Conservation (phyloP, 495 filamentous ascomycete genomes). For the Ramalina intermedia region DNA sequence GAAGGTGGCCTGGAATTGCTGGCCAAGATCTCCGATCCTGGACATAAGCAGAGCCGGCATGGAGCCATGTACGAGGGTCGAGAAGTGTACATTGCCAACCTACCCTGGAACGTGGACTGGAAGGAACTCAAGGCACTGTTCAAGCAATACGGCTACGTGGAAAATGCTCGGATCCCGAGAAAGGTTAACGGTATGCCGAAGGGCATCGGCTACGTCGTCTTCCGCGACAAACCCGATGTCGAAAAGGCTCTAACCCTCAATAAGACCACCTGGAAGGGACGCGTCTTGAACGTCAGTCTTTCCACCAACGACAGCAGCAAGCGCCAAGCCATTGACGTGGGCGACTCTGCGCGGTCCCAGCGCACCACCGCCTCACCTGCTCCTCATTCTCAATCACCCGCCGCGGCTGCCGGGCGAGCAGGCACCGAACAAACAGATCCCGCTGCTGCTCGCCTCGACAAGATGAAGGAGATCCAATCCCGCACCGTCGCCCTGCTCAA, state of each 20-base stretch:
- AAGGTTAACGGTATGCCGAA: constrained; percentile 50
- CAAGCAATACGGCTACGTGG: constrained; percentile 57
- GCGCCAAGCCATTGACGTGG: constrained; percentile 20
- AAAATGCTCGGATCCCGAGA: constrained; percentile 48
- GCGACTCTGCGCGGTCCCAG: constrained; percentile 20
- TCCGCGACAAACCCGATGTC: constrained; percentile 59
- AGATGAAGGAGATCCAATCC: constrained; percentile 20
- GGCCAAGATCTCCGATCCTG: constrained; percentile 73
- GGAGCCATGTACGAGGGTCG: constrained; percentile 74
- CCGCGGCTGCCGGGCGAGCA: constrained; percentile 15
- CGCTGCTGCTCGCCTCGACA: constrained; percentile 1
- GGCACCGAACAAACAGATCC: constrained; percentile 10
- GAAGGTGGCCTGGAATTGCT: constrained; percentile 51
- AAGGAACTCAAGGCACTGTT: constrained; percentile 57
- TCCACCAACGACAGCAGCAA: constrained; percentile 36
- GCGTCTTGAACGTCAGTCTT: constrained; percentile 53
- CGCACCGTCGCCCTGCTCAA: constrained; percentile 45
- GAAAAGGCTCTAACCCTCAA: constrained; percentile 54
- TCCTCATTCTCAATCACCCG: constrained; percentile 7
- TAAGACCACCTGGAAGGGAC: constrained; percentile 52
- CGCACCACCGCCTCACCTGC: constrained; percentile 21
- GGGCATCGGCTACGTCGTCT: constrained; percentile 66
- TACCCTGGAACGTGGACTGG: constrained; percentile 51
- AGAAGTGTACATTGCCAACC: constrained; percentile 68
- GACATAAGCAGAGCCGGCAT: constrained; percentile 57